Conservation (phyloP, 306 rosid species). For the Echinosophora koreensis region DNA sequence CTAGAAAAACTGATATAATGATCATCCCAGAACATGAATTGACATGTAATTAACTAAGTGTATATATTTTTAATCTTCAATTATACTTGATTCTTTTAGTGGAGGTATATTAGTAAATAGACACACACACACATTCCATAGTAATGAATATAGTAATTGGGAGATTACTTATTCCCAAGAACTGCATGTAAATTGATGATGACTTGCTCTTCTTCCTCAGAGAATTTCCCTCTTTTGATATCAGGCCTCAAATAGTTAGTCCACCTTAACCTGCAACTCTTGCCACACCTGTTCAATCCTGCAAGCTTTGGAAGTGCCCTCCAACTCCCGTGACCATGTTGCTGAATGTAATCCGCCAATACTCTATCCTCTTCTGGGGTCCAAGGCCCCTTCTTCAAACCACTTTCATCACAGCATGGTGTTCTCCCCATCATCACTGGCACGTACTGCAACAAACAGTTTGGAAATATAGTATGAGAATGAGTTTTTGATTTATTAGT, state of each 20-base stretch:
- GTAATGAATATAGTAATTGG: background rate
- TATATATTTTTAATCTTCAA: too few species aligned
- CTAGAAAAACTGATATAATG: too few species aligned
- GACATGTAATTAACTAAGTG: too few species aligned
- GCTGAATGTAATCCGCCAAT: conserved; percentile 54
- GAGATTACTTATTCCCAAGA: conserved; percentile 79
- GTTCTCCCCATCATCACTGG: conserved; percentile 51
- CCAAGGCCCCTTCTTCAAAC: conserved; percentile 65
- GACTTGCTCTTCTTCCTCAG: conserved; percentile 63
- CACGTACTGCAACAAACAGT: conserved; percentile 40
- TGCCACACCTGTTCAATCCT: conserved; percentile 85
- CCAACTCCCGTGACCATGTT: conserved; percentile 86
- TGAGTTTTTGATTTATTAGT: background rate
- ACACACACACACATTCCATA: background rate
- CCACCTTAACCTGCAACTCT: conserved; percentile 85
- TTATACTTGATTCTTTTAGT: too few species aligned
- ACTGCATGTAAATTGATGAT: conserved; percentile 73
- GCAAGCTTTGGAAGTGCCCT: conserved; percentile 80
- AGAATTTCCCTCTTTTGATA: conserved; percentile 80
- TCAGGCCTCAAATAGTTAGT: conserved; percentile 82
- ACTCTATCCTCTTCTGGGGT: conserved; percentile 59
- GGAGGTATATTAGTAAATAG: background rate
- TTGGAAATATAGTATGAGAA: background rate
- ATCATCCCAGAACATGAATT: too few species aligned
- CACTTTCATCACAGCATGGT: conserved; percentile 47